phyloP scores from a whole-genome alignment of 192 early-diverging fungal genomes.

The Linnemannia hyalina region DNA sequence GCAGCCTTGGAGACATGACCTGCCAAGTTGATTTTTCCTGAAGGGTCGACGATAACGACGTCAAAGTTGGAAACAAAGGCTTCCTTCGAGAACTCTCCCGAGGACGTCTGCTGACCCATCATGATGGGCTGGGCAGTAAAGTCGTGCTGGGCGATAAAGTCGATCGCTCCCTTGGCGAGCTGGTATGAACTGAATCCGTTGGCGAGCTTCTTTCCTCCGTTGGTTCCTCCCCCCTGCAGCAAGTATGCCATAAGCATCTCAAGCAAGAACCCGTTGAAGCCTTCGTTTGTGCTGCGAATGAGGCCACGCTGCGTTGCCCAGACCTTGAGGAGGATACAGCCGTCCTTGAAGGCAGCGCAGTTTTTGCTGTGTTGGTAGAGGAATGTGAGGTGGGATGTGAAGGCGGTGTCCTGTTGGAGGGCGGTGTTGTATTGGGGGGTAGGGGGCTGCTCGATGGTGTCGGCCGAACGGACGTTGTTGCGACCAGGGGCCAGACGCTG shows the following conservation, averaged over 20 bases:
- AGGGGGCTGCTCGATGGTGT: slow-evolving; percentile 60
- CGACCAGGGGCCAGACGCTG: slow-evolving; percentile 81
- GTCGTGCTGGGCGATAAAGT: slow-evolving; percentile 83
- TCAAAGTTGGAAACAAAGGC: slow-evolving; percentile 77
- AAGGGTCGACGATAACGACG: slow-evolving; percentile 88
- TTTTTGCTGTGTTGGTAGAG: slow-evolving; percentile 80
- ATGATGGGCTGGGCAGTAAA: slow-evolving; percentile 75
- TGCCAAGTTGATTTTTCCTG: slow-evolving; percentile 87
- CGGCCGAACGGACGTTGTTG: slow-evolving; percentile 83
- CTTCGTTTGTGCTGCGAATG: slow-evolving; percentile 56
- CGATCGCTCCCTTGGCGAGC: slow-evolving; percentile 87
- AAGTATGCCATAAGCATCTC: slow-evolving; percentile 92
- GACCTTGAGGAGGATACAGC: slow-evolving; percentile 82
- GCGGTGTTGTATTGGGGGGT: slow-evolving; percentile 94
- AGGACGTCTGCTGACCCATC: slow-evolving; percentile 71
- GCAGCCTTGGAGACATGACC: slow-evolving; percentile 73
- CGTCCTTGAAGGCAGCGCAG: slow-evolving; percentile 85
- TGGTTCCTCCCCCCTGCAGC: slow-evolving; percentile 70
- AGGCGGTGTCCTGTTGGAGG: slow-evolving; percentile 81
- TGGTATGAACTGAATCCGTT: slow-evolving; percentile 86
- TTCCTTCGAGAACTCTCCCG: slow-evolving; percentile 71
- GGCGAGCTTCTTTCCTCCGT: slow-evolving; percentile 73
- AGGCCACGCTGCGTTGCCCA: slow-evolving; percentile 88
- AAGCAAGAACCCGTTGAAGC: slow-evolving; percentile 84
- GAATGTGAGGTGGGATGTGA: slow-evolving; percentile 81